Percentiles rank a stretch among this genome's conserved stretches.
Conservation (phyloP, 23 red algal genomes). For the Chondrus crispus region DNA sequence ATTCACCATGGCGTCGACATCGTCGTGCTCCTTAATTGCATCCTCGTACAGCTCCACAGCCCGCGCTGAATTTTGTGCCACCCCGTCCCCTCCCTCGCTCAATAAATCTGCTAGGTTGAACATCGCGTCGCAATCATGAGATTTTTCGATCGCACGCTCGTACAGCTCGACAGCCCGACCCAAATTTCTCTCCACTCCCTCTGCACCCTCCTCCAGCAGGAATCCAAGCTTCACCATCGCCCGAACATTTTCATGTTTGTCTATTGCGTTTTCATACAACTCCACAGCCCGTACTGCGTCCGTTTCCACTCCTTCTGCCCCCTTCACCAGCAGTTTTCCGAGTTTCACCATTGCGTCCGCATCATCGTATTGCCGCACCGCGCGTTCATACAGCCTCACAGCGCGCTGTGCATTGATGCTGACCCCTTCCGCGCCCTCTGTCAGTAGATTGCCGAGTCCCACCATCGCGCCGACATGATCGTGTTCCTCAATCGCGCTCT, state of each 20-base stretch:
- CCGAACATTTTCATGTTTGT: not conserved
- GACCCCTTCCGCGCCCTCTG: constrained; percentile 13
- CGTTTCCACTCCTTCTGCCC: too few species aligned
- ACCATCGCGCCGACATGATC: not conserved
- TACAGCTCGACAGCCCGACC: not conserved
- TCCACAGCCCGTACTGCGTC: not conserved
- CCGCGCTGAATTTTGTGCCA: not conserved
- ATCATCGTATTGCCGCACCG: too few species aligned
- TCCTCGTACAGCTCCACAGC: constrained; percentile 7
- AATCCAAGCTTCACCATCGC: constrained; percentile 1
- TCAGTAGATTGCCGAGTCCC: constrained; percentile 13
- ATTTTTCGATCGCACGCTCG: not conserved
- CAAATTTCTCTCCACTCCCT: constrained; percentile 5
- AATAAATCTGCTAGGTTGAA: not conserved
- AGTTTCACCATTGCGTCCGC: too few species aligned
- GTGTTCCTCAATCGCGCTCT: constrained; percentile 7
- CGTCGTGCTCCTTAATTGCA: constrained; percentile 17
- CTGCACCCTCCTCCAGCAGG: constrained; percentile 19
- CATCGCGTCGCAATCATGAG: not conserved
- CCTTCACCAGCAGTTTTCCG: too few species aligned
- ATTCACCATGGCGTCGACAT: constrained; percentile 27
- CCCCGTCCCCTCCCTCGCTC: constrained; percentile 8
- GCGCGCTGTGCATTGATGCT: not conserved
- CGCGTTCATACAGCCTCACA: too few species aligned
- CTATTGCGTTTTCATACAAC: constrained; percentile 37